These are phyloP conservation scores for Eucalyptus paniculata DNA, from an alignment of 345 rosid genomes.

Conservation along the genomic window DNA sequence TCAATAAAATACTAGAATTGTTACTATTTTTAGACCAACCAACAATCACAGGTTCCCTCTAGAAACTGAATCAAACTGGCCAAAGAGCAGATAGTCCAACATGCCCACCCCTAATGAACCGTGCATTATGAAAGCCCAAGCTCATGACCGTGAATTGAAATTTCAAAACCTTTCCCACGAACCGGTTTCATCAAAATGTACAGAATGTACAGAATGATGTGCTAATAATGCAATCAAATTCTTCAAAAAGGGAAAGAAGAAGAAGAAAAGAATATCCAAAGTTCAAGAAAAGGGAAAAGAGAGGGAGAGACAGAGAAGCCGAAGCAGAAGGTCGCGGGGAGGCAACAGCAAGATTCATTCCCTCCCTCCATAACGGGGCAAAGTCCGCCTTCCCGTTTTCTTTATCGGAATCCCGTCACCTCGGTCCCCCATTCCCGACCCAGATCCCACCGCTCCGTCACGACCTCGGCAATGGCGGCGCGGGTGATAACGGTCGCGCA, in stretches of 20 bases:
- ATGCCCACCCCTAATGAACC: too few relatives aligned
- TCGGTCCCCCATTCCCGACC: neutral
- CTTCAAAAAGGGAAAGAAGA: neutral
- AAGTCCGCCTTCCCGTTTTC: neutral
- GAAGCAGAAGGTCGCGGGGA: neutral
- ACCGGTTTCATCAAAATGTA: too few relatives aligned
- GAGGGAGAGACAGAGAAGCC: neutral
- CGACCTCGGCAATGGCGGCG: conserved; percentile 25
- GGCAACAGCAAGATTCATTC: neutral
- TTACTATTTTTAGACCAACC: too few relatives aligned
- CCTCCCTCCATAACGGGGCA: neutral
- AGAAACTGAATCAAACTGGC: too few relatives aligned
- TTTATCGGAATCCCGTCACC: neutral
- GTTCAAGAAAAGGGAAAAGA: neutral
- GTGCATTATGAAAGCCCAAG: too few relatives aligned
- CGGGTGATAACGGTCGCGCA: conserved; percentile 56
- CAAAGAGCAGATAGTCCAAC: too few relatives aligned
- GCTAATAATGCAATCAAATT: neutral
- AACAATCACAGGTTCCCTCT: fast-evolving
- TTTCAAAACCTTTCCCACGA: too few relatives aligned
- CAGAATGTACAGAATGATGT: neutral
- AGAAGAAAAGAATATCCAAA: neutral
- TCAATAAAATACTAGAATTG: too few relatives aligned
- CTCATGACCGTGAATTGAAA: too few relatives aligned
- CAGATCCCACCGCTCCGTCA: neutral